phyloP scores from a whole-genome alignment of 2,329 filamentous ascomycete genomes.

The Cladosporium halotolerans region DNA sequence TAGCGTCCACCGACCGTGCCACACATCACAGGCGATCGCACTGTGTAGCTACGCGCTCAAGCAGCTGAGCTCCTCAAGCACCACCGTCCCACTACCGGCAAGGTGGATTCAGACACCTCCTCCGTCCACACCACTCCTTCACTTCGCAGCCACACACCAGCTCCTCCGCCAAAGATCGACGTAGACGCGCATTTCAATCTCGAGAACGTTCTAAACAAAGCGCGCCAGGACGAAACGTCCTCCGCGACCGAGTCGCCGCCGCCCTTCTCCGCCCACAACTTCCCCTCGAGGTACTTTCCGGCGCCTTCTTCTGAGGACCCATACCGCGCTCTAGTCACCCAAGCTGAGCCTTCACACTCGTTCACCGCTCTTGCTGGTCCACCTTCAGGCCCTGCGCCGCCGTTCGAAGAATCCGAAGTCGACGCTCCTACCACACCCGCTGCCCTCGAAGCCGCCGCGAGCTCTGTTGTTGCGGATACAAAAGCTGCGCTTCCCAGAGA shows the following conservation, averaged over 20 bases:
- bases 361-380: conserved; percentile 44
- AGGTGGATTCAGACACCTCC: conserved; percentile 29
- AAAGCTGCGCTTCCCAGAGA: conserved; percentile 79
- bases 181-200: conserved; percentile 27
- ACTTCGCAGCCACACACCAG: conserved; percentile 21
- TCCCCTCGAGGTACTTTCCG: conserved; percentile 54
- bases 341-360: conserved; percentile 28
- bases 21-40: too few relatives aligned
- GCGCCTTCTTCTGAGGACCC: conserved; percentile 44
- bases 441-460: conserved; percentile 38
- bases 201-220: conserved; percentile 12
- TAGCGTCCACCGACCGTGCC: too few relatives aligned
- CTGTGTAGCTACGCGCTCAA: background rate
- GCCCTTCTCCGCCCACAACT: conserved; percentile 60
- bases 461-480: conserved; percentile 61
- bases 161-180: conserved; percentile 22
- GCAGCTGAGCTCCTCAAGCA: background rate
- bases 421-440: conserved; percentile 27
- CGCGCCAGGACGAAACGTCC: conserved; percentile 11
- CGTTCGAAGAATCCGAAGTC: conserved; percentile 34
- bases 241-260: conserved; percentile 52
- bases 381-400: conserved; percentile 39
- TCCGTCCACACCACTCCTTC: conserved; percentile 30
- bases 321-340: conserved; percentile 36
- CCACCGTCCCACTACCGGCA: conserved; percentile 14